phyloP scores from a whole-genome alignment of 208 protist species.

The Wallacemonas sp. region DNA sequence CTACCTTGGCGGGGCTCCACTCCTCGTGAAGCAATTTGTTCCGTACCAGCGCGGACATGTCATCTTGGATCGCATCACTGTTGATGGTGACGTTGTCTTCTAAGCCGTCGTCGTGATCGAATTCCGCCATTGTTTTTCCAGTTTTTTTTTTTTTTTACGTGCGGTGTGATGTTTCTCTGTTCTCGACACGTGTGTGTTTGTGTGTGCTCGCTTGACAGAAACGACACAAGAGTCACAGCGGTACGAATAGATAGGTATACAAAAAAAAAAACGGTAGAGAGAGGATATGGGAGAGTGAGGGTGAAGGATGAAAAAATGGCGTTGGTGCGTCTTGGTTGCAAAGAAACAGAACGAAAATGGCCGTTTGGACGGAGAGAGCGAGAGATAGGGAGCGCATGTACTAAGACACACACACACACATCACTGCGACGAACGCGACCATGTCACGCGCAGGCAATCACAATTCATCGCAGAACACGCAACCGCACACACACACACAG shows the following conservation, averaged over 20 bases:
- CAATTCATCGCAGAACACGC: no score
- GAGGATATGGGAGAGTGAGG: neutral
- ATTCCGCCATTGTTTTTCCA: conserved; percentile 49
- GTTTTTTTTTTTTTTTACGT: neutral
- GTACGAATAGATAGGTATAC: neutral
- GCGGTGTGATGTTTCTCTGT: no score
- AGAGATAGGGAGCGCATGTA: no score
- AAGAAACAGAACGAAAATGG: neutral
- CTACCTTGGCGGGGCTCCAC: conserved; percentile 85
- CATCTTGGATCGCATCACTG: conserved; percentile 84
- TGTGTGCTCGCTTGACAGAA: no score
- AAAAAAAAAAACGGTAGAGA: neutral
- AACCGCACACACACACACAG: no score
- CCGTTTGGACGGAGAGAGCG: no score
- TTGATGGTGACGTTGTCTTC: conserved; percentile 84
- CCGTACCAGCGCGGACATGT: conserved; percentile 55
- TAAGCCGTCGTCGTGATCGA: conserved; percentile 52
- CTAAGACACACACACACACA: no score
- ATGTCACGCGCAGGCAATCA: no score
- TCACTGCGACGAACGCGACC: no score
- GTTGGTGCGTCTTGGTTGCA: neutral
- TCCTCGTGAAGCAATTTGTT: conserved; percentile 70
- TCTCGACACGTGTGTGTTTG: no score
- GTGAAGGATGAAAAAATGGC: neutral
- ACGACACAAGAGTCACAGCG: neutral